Conservation (phyloP, 108 stramenopile species). For the Nannochloropsis salina region DNA sequence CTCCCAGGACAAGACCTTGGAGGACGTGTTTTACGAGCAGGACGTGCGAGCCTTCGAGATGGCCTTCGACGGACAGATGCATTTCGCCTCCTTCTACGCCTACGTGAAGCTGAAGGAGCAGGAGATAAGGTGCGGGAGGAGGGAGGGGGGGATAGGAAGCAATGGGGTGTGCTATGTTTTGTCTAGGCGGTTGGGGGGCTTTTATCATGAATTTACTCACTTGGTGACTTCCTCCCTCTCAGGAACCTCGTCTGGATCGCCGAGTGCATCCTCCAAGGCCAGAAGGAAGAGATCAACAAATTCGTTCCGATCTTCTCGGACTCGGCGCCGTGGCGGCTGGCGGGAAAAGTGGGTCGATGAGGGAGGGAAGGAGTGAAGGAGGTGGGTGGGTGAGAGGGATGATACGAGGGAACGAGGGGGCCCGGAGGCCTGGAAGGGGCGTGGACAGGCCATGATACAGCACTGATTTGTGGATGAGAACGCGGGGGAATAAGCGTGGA, state of each 20-base stretch:
- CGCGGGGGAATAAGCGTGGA: too few relatives aligned
- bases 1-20: slow-evolving; percentile 70
- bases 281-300: slow-evolving; percentile 94
- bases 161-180: not conserved
- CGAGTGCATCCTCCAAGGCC: slow-evolving; percentile 96
- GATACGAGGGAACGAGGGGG: slow-evolving; percentile 11
- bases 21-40: slow-evolving; percentile 96
- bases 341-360: slow-evolving; percentile 13
- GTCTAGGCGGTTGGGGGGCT: not conserved
- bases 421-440: not conserved
- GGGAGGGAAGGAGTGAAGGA: not conserved
- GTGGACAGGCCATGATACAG: not conserved
- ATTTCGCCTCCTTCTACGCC: slow-evolving; percentile 93
- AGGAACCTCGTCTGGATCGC: slow-evolving; percentile 98
- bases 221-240: not conserved
- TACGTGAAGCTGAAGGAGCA: slow-evolving; percentile 99
- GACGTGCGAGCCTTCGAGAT: slow-evolving; percentile 89
- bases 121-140: slow-evolving; percentile 21
- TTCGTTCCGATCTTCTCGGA: slow-evolving; percentile 92
- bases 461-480: too few relatives aligned
- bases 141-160: not conserved
- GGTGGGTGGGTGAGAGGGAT: slow-evolving; percentile 18
- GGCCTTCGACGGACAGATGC: slow-evolving; percentile 98
- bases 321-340: slow-evolving; percentile 78
- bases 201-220: not conserved